phyloP scores from a whole-genome alignment of 345 rosid genomes.

The Salix brachista region DNA sequence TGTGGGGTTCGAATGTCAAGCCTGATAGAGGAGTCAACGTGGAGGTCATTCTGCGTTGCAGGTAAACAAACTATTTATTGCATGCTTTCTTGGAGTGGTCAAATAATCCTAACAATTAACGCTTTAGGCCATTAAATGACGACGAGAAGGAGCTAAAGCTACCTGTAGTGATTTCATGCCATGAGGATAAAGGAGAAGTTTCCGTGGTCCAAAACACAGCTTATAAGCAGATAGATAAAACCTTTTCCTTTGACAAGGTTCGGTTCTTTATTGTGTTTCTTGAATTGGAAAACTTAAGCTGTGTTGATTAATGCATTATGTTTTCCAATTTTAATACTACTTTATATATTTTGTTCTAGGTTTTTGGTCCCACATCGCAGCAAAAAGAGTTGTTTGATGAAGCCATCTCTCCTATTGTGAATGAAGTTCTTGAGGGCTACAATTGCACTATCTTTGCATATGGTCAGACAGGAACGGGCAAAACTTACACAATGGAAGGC shows the following conservation, averaged over 20 bases:
- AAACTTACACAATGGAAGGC: conserved; percentile 99
- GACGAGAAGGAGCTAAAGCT: conserved; percentile 4
- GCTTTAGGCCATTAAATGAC: background rate
- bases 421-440: conserved; percentile 97
- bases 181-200: background rate
- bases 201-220: background rate
- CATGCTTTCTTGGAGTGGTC: no score
- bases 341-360: background rate
- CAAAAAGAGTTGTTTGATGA: conserved; percentile 8
- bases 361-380: conserved; percentile 11
- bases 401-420: conserved; percentile 58
- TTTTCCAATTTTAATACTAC: no score
- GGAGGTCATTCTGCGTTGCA: no score
- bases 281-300: no score
- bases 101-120: no score
- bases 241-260: no score
- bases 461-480: conserved; percentile 98
- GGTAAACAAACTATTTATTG: no score
- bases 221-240: no score
- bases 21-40: no score
- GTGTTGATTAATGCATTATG: no score
- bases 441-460: conserved; percentile 99
- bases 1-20: no score
- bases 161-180: background rate
- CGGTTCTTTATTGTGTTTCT: no score